Evolutionary conservation across 2,329 filamentous ascomycete genomes (phyloP), one percentile per base, ranked within the genome.

Genomic region (Trichoderma endophyticum): DNA sequence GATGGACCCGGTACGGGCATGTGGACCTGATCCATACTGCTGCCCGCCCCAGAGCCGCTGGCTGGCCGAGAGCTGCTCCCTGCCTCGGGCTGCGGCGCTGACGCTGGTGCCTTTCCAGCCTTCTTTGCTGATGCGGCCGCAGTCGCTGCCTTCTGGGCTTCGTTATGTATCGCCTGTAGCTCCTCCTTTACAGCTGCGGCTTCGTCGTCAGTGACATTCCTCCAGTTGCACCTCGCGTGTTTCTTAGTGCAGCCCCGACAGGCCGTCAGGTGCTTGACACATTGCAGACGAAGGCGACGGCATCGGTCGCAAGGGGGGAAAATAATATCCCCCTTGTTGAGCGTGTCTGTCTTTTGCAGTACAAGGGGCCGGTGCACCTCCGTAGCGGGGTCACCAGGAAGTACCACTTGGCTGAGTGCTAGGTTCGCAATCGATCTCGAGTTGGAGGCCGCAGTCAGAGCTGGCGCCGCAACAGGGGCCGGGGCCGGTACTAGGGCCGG

Each of bases 171-270:
- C 21, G 75, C 61, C 3, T 77, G 77, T 73, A 79, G 75, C 26
- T 81, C 79, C 24, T 74, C 72, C 51, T 75, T 78, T n/a, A 82
- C 66, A 11, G 73, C 67, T 30, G 77, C 77, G 32, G 84, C 77
- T 73, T 97, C 94, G 3, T 92, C 91, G 36, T 93, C 89, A 18
- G 89, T 90, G n/a, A 96, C 89, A 59, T 92, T 90, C 75, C 91
- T 92, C 94, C 94, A 97, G 15, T 90, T 91, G 80, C 94, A 97
- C 77, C 94, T 95, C 24, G 93, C 93, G 79, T 97, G 94, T 79
- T 97, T 97, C 80, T 93, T 95, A 0, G 94, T 97, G 80, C 94
- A 97, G 26, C 93, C 93, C 80, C 92, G 89, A 78, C 94, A 97
- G 9, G 93, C 93, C 0, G 93, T 97, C 51, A 96, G 84, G 74